Conservation (phyloP, 306 rosid species). For the Ziziphus jujuba region DNA sequence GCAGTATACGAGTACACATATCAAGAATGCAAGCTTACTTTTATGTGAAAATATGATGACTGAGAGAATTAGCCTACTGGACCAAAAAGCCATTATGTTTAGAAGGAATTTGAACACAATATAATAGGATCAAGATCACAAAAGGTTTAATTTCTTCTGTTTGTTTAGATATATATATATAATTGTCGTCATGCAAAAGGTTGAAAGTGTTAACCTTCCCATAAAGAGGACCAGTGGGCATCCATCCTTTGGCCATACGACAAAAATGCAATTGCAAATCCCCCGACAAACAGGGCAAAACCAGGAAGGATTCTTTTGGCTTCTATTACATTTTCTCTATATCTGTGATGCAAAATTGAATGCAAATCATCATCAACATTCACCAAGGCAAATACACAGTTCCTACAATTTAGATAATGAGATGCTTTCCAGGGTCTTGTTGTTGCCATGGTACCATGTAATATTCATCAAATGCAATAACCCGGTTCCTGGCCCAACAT, state of each 20-base stretch:
- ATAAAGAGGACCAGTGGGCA: slow-evolving; percentile 64
- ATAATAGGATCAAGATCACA: neutral
- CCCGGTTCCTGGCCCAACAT: too few relatives aligned
- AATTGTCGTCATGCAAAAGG: neutral
- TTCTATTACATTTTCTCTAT: slow-evolving; percentile 75
- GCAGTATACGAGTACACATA: neutral
- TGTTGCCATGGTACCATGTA: too few relatives aligned
- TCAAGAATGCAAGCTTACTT: too few relatives aligned
- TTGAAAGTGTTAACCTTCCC: slow-evolving; percentile 48
- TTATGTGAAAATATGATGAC: too few relatives aligned
- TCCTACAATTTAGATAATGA: neutral
- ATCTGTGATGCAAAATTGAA: slow-evolving; percentile 30
- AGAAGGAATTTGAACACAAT: too few relatives aligned
- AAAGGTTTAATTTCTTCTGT: too few relatives aligned
- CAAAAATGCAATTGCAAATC: slow-evolving; percentile 75
- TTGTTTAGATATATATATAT: too few relatives aligned
- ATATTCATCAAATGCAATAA: neutral
- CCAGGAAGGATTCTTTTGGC: slow-evolving; percentile 50
- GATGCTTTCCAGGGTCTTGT: too few relatives aligned
- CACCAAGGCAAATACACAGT: neutral
- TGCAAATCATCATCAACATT: neutral
- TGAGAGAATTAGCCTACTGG: too few relatives aligned
- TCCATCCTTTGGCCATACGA: slow-evolving; percentile 73
- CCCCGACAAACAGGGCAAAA: slow-evolving; percentile 68
- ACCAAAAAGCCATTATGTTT: too few relatives aligned